phyloP scores from a whole-genome alignment of 1,284 basidiomycete species.

The Rhodotorula sp. region DNA sequence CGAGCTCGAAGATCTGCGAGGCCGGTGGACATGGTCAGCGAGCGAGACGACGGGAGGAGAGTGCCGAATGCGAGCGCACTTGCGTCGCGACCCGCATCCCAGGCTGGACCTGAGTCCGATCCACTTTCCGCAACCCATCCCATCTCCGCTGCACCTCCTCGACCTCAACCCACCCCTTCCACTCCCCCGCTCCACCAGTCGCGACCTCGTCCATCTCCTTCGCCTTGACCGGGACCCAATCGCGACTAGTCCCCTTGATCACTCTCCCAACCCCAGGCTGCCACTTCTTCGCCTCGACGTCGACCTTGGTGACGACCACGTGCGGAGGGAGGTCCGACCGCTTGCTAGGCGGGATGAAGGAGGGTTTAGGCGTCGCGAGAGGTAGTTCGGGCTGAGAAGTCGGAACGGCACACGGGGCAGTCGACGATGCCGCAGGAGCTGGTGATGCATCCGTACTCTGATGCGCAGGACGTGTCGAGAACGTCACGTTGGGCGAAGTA shows the following conservation, averaged over 20 bases:
- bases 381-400: not conserved
- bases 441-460: not conserved
- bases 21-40: not conserved
- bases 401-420: not conserved
- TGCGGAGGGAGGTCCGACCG: conserved; percentile 34
- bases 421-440: too few relatives aligned
- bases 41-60: not conserved
- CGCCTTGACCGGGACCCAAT: conserved; percentile 8
- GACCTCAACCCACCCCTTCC: not conserved
- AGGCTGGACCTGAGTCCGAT: not conserved
- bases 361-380: not conserved
- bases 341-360: conserved; percentile 2
- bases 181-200: not conserved
- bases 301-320: conserved; percentile 37
- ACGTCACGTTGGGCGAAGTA: not conserved
- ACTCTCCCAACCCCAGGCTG: conserved; percentile 22
- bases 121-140: not conserved
- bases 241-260: conserved; percentile 23
- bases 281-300: conserved; percentile 38
- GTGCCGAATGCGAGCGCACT: conserved; percentile 9
- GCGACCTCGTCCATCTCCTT: not conserved
- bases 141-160: conserved; percentile 1
- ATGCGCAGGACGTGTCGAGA: not conserved
- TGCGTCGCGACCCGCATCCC: conserved; percentile 28
- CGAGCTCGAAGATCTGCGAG: conserved; percentile 40